These are phyloP conservation scores for Groenewaldozyma sp. DNA, from an alignment of 1,139 yeast species.

Conservation along the genomic window DNA sequence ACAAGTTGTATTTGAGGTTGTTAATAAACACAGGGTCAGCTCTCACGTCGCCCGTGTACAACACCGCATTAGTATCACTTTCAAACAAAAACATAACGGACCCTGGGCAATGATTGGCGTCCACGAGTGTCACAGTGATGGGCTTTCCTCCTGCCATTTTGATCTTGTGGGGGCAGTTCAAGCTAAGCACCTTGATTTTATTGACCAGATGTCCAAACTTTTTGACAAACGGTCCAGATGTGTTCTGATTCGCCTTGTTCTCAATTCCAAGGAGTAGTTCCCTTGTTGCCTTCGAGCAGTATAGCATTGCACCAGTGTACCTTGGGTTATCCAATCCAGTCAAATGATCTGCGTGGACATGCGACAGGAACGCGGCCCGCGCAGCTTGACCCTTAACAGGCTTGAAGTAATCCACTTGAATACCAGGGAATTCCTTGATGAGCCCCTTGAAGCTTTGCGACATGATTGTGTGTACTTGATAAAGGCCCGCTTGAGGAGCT, in stretches of 20 bases:
- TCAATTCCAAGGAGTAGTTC: slow-evolving; percentile 15
- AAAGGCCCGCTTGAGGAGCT: background rate
- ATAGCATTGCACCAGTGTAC: slow-evolving; percentile 36
- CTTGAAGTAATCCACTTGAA: slow-evolving; percentile 38
- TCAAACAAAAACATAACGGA: slow-evolving; percentile 49
- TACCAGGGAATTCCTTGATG: slow-evolving; percentile 28
- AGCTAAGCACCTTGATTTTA: slow-evolving; percentile 17
- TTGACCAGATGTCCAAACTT: slow-evolving; percentile 9
- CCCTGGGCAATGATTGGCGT: slow-evolving; percentile 57
- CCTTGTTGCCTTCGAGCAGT: slow-evolving; percentile 43
- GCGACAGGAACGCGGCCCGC: slow-evolving; percentile 38
- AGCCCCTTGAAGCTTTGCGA: slow-evolving; percentile 24
- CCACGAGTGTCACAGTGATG: slow-evolving; percentile 26
- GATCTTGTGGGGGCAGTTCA: slow-evolving; percentile 27
- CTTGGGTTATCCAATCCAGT: slow-evolving; percentile 37
- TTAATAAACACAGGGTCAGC: slow-evolving; percentile 50
- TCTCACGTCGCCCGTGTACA: slow-evolving; percentile 52
- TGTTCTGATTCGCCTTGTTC: slow-evolving; percentile 9
- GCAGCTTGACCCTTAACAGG: slow-evolving; percentile 7
- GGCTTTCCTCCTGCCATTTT: slow-evolving; percentile 12
- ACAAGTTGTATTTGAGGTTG: slow-evolving; percentile 33
- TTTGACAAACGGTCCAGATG: slow-evolving; percentile 7
- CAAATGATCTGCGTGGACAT: slow-evolving; percentile 50
- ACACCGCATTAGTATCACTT: slow-evolving; percentile 29
- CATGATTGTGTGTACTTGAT: slow-evolving; percentile 4